Evolutionary conservation across 805 yeast genomes (phyloP).

Genomic region (Myxozyma sirexii): DNA sequence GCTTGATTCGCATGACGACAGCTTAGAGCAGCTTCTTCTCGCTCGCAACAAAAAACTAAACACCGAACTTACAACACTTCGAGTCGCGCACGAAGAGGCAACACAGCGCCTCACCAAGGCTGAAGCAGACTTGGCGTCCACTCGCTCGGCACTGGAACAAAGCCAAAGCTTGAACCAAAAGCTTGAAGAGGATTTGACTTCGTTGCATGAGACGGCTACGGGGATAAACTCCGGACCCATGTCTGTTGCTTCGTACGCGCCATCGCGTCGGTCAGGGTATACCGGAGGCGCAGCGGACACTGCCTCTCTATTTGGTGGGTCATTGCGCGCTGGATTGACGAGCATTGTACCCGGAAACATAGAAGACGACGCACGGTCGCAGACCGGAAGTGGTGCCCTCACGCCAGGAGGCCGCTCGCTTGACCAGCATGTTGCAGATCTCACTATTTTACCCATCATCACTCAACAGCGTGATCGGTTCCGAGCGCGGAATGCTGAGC

Average conservation of each 20-base stretch:
- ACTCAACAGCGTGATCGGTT: constrained; percentile 95
- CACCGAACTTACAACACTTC: constrained; percentile 64
- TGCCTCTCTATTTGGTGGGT: constrained; percentile 29
- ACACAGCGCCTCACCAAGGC: constrained; percentile 48
- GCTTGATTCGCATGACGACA: constrained; percentile 24
- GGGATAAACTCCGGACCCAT: constrained; percentile 26
- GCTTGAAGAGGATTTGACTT: constrained; percentile 74
- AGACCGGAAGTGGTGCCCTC: constrained; percentile 9
- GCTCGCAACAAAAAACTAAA: constrained; percentile 73
- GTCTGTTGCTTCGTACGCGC: constrained; percentile 29
- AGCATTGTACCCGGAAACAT: constrained; percentile 17
- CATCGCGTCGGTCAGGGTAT: constrained; percentile 27
- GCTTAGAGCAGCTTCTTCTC: constrained; percentile 62
- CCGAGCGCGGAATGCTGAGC: constrained; percentile 75
- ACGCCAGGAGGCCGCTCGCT: constrained; percentile 17
- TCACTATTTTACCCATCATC: constrained; percentile 70
- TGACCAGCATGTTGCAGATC: constrained; percentile 32
- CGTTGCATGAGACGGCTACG: constrained; percentile 51
- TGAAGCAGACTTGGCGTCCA: constrained; percentile 44
- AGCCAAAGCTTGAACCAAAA: constrained; percentile 55
- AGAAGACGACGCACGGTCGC: constrained; percentile 13
- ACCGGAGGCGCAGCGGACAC: constrained; percentile 22
- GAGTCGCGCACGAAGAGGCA: constrained; percentile 60
- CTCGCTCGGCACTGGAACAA: constrained; percentile 47
- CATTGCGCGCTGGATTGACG: constrained; percentile 27